phyloP scores from a whole-genome alignment of 2,329 filamentous ascomycete species.

The Diaporthe helianthi region DNA sequence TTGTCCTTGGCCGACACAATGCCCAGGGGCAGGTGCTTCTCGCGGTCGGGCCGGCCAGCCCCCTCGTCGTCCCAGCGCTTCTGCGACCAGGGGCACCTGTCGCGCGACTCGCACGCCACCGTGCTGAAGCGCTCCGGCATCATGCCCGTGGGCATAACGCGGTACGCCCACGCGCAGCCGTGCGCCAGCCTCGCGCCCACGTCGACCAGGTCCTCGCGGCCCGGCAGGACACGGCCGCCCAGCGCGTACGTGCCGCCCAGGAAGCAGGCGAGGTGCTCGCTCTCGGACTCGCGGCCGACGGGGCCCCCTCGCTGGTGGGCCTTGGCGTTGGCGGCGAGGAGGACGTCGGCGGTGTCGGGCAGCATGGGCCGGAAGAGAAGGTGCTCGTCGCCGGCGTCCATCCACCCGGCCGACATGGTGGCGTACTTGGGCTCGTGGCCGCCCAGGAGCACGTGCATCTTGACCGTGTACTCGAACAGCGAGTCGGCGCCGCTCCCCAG shows the following conservation, averaged over 20 bases:
- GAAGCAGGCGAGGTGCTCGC: constrained; percentile 72
- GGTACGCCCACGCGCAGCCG: constrained; percentile 70
- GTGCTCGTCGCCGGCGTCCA: constrained; percentile 64
- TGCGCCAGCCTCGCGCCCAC: constrained; percentile 64
- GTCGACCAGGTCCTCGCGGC: constrained; percentile 56
- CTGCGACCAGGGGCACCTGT: constrained; percentile 55
- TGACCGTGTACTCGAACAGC: constrained; percentile 58
- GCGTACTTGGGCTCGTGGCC: constrained; percentile 64
- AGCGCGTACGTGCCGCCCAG: constrained; percentile 74
- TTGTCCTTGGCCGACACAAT: constrained; percentile 65
- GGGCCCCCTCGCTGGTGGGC: constrained; percentile 38
- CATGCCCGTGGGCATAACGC: constrained; percentile 62
- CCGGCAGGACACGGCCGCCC: constrained; percentile 66
- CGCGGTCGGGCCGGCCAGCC: constrained; percentile 36
- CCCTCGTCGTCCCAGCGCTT: constrained; percentile 38
- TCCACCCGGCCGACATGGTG: constrained; percentile 67
- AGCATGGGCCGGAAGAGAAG: constrained; percentile 72
- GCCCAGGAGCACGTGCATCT: constrained; percentile 61
- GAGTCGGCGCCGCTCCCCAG: constrained; percentile 49
- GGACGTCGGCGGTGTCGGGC: constrained; percentile 62
- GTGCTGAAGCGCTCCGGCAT: constrained; percentile 64
- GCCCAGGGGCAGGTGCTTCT: constrained; percentile 55
- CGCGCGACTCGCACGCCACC: constrained; percentile 47
- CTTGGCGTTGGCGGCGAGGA: constrained; percentile 60
- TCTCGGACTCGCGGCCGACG: constrained; percentile 44